A percentile compares a stretch with the other conserved stretches of the same genome.
phyloP scores from a whole-genome alignment of 1,284 basidiomycete genomes.

The Boletus smithii region DNA sequence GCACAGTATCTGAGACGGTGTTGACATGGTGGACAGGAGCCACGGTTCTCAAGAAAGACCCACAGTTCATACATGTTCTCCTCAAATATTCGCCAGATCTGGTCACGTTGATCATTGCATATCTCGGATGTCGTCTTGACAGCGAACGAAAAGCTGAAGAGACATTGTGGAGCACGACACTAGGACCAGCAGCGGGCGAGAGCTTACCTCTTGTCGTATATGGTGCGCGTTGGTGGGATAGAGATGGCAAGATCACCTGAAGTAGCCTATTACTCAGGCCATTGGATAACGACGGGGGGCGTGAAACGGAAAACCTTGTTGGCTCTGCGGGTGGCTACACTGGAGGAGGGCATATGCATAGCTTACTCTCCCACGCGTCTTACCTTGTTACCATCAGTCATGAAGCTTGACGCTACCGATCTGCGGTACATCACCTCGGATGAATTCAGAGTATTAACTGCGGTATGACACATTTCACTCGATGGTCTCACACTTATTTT shows the following conservation, averaged over 20 bases:
- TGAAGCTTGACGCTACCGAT: slow-evolving; percentile 96
- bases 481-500: not conserved
- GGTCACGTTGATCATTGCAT: slow-evolving; percentile 35
- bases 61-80: slow-evolving; percentile 53
- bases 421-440: slow-evolving; percentile 90
- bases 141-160: slow-evolving; percentile 35
- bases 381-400: slow-evolving; percentile 29
- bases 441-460: slow-evolving; percentile 92
- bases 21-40: not conserved
- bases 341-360: slow-evolving; percentile 10
- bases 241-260: slow-evolving; percentile 19
- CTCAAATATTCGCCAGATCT: slow-evolving; percentile 54
- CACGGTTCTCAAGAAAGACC: slow-evolving; percentile 5
- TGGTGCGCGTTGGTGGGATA: slow-evolving; percentile 9
- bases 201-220: slow-evolving; percentile 20
- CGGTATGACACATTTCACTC: slow-evolving; percentile 50
- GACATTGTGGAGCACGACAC: not conserved
- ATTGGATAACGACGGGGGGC: not conserved
- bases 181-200: not conserved
- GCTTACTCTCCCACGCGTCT: slow-evolving; percentile 6
- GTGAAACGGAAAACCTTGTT: slow-evolving; percentile 25
- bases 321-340: slow-evolving; percentile 17
- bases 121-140: slow-evolving; percentile 41
- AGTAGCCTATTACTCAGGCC: slow-evolving; percentile 20
- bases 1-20: slow-evolving; percentile 40